Percentiles rank a stretch among this genome's conserved stretches.
These are phyloP conservation scores for Neohortaea acidophila DNA, from an alignment of 495 filamentous ascomycete genomes.

Conservation along the genomic window DNA sequence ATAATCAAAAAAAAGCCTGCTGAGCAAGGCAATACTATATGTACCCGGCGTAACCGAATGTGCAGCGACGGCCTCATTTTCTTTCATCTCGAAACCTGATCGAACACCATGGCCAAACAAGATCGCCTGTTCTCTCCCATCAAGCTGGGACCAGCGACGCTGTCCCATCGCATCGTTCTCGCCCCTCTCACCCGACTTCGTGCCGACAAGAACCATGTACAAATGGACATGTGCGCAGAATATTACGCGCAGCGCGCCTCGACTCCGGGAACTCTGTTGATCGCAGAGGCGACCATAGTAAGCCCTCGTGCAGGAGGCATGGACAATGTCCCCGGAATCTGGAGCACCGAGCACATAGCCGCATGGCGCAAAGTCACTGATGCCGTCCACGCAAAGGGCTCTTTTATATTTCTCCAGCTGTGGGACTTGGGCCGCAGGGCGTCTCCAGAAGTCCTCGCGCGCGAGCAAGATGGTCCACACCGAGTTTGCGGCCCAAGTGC, in stretches of 20 bases:
- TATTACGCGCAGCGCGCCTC: slow-evolving; percentile 50
- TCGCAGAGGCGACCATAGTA: slow-evolving; percentile 52
- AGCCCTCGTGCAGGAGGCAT: slow-evolving; percentile 38
- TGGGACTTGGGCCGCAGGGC: slow-evolving; percentile 53
- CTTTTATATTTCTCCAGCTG: slow-evolving; percentile 50
- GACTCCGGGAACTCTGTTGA: slow-evolving; percentile 44
- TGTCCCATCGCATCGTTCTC: slow-evolving; percentile 15
- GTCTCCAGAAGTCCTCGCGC: slow-evolving; percentile 25
- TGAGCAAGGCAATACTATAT: too few species aligned
- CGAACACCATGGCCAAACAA: too few species aligned
- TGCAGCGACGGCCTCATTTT: too few species aligned
- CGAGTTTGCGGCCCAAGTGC: slow-evolving; percentile 36
- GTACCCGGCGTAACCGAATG: too few species aligned
- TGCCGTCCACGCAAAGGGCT: slow-evolving; percentile 49
- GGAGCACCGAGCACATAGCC: slow-evolving; percentile 40
- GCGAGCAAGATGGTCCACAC: slow-evolving; percentile 23
- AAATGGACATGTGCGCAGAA: slow-evolving; percentile 30
- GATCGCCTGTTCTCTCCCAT: slow-evolving; percentile 18
- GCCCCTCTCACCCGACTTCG: slow-evolving; percentile 18
- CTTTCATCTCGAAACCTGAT: too few species aligned
- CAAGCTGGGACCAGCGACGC: slow-evolving; percentile 5
- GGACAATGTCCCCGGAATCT: slow-evolving; percentile 49
- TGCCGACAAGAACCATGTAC: slow-evolving; percentile 28
- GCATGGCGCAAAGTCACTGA: slow-evolving; percentile 49
- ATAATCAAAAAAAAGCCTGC: too few species aligned